Percentiles rank a stretch among this genome's conserved stretches.
Evolutionary conservation across 108 stramenopile genomes (phyloP).

Genomic region (Phaeodactylum tricornutum): DNA sequence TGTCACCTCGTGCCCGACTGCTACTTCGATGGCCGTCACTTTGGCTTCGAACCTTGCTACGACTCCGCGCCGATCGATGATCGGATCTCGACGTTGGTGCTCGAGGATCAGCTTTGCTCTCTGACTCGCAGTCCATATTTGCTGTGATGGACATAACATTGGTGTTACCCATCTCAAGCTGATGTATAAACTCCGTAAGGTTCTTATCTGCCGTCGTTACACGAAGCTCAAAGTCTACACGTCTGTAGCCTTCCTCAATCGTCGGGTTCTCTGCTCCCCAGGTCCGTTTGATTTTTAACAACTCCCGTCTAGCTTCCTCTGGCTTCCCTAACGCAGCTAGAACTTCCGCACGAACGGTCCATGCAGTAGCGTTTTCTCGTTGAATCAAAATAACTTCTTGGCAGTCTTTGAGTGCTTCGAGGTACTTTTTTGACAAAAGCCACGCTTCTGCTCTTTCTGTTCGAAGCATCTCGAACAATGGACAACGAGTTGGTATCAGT

Average conservation of each 20-base stretch:
- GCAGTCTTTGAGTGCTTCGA: conserved; percentile 29
- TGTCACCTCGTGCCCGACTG: too few species aligned
- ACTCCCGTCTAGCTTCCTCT: conserved; percentile 34
- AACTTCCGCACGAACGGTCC: conserved; percentile 35
- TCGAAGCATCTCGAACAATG: conserved; percentile 23
- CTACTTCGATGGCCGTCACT: too few species aligned
- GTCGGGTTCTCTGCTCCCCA: conserved; percentile 36
- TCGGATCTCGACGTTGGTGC: too few species aligned
- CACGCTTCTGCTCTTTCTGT: conserved; percentile 39
- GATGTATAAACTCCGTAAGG: conserved; percentile 15
- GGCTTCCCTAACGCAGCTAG: conserved; percentile 27
- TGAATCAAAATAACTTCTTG: conserved; percentile 25
- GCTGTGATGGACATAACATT: too few species aligned
- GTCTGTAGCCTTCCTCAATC: conserved; percentile 36
- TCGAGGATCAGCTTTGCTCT: too few species aligned
- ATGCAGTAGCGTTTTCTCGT: conserved; percentile 28
- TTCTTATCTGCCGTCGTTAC: conserved; percentile 32
- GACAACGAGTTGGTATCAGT: conserved; percentile 16
- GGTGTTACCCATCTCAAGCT: conserved; percentile 18
- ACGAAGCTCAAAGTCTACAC: conserved; percentile 37
- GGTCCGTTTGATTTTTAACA: conserved; percentile 16
- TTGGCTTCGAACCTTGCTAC: too few species aligned
- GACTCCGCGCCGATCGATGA: too few species aligned
- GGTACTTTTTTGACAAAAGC: conserved; percentile 19
- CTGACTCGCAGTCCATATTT: too few species aligned